Evolutionary conservation across 2,329 filamentous ascomycete species (phyloP), one percentile per base, ranked within the genome.

Genomic region (Lachnellula occidentalis): DNA sequence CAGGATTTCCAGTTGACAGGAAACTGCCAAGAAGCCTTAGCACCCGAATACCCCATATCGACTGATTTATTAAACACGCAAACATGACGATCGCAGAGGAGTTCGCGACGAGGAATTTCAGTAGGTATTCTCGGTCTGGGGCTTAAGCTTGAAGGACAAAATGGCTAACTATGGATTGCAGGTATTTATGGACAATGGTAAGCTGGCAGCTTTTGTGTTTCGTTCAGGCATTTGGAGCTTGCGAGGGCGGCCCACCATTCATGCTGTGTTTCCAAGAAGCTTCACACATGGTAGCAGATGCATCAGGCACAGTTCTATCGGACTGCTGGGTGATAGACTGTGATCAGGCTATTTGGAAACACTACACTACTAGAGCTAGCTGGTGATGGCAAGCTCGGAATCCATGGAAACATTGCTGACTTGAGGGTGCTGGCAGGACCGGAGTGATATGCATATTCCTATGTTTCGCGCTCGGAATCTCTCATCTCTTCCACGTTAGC

Each of bases 141-240:
- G 17, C 15, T 31, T 12, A 37, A 3, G 14, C 48, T 34, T 19
- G 8, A 17, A 39, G 34, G 34, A 9, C 27, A n/a, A 36, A 31
- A 53, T 51, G 27, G 55, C 64, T 69, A 64, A 69, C 51, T 6
- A 4, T 46, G 31, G 24, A 24, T 21, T 48, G 34, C 63, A 88
- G 85, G 85, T 73, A 88, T 88, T 73, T 88, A 88, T 67, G 85
- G 82, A 72, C 85, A 88, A 85, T 88, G 85, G 85, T 88, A 78
- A 78, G 82, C 69, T 57, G 22, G 57, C 45, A 22, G 37, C 39
- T 12, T 45, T 41, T 50, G 24, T 50, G 48, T 50, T 34, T 50
- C 11, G 19, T n/a, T n/a, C 11, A 22, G 19, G 24, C 2, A 34
- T 19, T 19, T n/a, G 45, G 45, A 39, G 42, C n/a, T 24, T 39